A percentile compares a stretch with the other conserved stretches of the same genome.
These are phyloP conservation scores for Globisporangium lucens DNA, from an alignment of 352 stramenopile species.

Conservation along the genomic window DNA sequence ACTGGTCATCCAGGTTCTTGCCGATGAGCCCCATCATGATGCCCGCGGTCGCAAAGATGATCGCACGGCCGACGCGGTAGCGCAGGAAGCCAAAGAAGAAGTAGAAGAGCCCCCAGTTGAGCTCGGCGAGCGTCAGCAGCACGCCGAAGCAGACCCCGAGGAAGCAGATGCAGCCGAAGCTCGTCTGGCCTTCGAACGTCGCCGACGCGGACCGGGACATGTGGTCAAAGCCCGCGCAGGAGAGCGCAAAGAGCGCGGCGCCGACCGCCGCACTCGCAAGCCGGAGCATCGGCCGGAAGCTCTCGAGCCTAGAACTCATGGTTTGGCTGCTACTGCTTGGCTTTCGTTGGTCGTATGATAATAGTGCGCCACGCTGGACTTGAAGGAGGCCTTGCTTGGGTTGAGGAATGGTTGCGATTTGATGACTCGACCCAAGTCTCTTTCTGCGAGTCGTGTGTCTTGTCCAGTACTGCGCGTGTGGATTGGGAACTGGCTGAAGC, in stretches of 20 bases:
- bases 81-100: conserved; percentile 82
- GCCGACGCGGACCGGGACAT: conserved; percentile 24
- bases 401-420: background rate
- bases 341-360: background rate
- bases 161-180: conserved; percentile 74
- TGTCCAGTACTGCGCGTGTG: background rate
- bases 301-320: conserved; percentile 1
- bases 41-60: conserved; percentile 53
- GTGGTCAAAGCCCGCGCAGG: conserved; percentile 50
- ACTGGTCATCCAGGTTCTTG: conserved; percentile 53
- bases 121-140: conserved; percentile 56
- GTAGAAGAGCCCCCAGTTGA: conserved; percentile 64
- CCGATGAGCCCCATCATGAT: conserved; percentile 61
- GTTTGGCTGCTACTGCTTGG: background rate
- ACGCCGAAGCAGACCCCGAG: conserved; percentile 61
- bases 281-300: conserved; percentile 34
- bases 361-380: background rate
- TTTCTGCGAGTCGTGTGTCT: background rate
- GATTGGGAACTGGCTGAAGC: background rate
- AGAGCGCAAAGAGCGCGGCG: conserved; percentile 40
- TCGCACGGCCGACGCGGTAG: conserved; percentile 58
- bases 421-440: background rate
- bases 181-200: conserved; percentile 42
- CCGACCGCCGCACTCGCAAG: conserved; percentile 32
- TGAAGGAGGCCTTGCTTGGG: background rate